Evolutionary conservation across 805 yeast species (phyloP).

Genomic region (Candida qinlingensis): DNA sequence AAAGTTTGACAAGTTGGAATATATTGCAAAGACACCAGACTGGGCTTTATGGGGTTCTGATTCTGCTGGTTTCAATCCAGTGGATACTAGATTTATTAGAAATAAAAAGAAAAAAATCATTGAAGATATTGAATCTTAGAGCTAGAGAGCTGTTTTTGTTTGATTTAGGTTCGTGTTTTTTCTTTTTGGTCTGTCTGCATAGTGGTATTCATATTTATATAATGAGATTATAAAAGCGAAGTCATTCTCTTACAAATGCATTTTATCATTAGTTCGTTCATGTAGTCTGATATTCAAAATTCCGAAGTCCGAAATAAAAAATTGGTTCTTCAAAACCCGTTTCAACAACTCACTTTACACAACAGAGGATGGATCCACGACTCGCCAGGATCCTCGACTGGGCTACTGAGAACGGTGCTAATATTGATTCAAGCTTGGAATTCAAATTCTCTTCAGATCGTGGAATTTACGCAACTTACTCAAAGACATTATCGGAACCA

Average conservation of each 20-base stretch:
- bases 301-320: too few species aligned
- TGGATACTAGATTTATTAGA: conserved; percentile 47
- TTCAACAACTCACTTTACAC: too few species aligned
- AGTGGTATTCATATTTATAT: neutral
- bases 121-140: neutral
- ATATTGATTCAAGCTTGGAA: conserved; percentile 27
- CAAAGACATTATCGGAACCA: conserved; percentile 15
- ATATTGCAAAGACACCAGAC: conserved; percentile 72
- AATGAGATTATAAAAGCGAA: too few species aligned
- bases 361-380: neutral
- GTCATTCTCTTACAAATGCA: too few species aligned
- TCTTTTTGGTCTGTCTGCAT: neutral
- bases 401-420: conserved; percentile 35
- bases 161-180: neutral
- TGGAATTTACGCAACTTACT: conserved; percentile 33
- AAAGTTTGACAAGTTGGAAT: conserved; percentile 74
- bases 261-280: too few species aligned
- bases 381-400: conserved; percentile 21
- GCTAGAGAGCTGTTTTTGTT: neutral
- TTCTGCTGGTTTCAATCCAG: conserved; percentile 87
- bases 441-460: conserved; percentile 28
- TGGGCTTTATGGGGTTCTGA: conserved; percentile 91
- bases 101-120: conserved; percentile 16
- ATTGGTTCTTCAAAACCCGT: too few species aligned
- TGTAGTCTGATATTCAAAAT: too few species aligned